Evolutionary conservation across 192 early-diverging fungal genomes (phyloP), one percentile per base, ranked within the genome.

Genomic region (Geranomyces variabilis): DNA sequence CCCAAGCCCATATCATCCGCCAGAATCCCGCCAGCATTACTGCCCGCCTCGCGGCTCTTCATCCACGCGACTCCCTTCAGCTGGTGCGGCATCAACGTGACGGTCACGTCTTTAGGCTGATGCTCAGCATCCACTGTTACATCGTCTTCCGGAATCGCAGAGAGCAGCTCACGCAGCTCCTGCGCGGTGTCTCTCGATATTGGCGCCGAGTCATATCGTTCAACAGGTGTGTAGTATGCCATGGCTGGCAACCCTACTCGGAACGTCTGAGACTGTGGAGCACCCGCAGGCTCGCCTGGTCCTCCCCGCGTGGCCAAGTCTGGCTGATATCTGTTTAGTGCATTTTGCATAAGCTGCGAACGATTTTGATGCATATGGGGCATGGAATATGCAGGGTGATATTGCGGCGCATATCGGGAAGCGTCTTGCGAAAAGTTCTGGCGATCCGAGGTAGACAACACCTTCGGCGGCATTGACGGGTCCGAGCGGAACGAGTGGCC

Each of bases 1-100:
- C 31, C 26, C 45, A 62, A 21, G 0, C 45, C 26, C 33, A 61
- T 56, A 31, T 51, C 36, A 75, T 46, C 73, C 17, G 82, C 82
- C 1, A 83, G 58, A 51, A 83, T 83, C 14, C 77, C 77, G 9
- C 77, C 77, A 0, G 36, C 29, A 57, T 45, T 75, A 7, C 22
- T 74, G n/a, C 67, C 73, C 15, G 71, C 56, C 57, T 83, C 82
- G 63, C 70, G 76, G 24, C 55, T 65, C 48, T 75, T 55, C 82
- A 83, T 80, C 82, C 82, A 81, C 31, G 69, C 63, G 36, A 77
- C 75, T 13, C 75, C 74, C 55, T 75, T 57, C 26, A 75, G 51
- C 56, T 75, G 74, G 56, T 75, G 74, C 22, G 67, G 74, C 26
- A 75, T 14, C 21, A 75, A 51, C 15, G 33, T 43, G 30, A 75